Percentiles rank a stretch among this genome's conserved stretches.
Evolutionary conservation across 2,329 filamentous ascomycete species (phyloP).

Genomic region (Fusarium heterosporum): DNA sequence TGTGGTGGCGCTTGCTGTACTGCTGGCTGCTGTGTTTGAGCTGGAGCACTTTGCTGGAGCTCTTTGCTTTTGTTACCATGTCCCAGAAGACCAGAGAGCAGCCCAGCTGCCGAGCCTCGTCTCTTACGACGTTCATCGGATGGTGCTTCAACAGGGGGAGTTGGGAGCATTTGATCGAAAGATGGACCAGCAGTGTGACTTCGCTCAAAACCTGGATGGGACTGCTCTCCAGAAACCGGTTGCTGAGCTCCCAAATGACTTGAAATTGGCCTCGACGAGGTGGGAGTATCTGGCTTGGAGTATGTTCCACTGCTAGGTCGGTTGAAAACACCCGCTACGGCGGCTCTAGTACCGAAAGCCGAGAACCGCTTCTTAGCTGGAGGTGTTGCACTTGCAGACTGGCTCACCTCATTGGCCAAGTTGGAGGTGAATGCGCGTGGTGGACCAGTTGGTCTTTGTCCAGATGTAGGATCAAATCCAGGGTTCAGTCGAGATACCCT

Average conservation of each 20-base stretch:
- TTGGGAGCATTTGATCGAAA: slow-evolving; percentile 30
- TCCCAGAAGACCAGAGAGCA: slow-evolving; percentile 49
- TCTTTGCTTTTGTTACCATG: slow-evolving; percentile 42
- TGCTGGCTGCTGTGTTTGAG: slow-evolving; percentile 30
- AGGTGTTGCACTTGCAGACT: slow-evolving; percentile 15
- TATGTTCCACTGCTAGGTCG: slow-evolving; percentile 36
- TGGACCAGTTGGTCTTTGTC: slow-evolving; percentile 30
- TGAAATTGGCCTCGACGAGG: slow-evolving; percentile 31
- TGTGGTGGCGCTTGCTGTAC: slow-evolving; percentile 25
- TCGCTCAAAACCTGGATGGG: slow-evolving; percentile 36
- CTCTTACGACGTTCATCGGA: slow-evolving; percentile 44
- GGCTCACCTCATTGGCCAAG: slow-evolving; percentile 37
- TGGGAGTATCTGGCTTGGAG: slow-evolving; percentile 37
- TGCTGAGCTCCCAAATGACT: slow-evolving; percentile 32
- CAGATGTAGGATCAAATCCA: slow-evolving; percentile 38
- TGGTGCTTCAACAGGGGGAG: slow-evolving; percentile 2
- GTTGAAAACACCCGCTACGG: slow-evolving; percentile 47
- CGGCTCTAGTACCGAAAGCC: slow-evolving; percentile 50
- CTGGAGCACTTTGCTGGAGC: slow-evolving; percentile 7
- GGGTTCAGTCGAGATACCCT: slow-evolving; percentile 56
- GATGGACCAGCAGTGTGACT: slow-evolving; percentile 42
- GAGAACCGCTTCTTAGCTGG: slow-evolving; percentile 61
- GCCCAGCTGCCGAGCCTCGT: slow-evolving; percentile 48
- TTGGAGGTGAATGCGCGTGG: slow-evolving; percentile 43
- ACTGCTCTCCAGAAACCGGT: slow-evolving; percentile 23